Evolutionary conservation across 305 asterid genomes (phyloP), one percentile per base, ranked within the genome.

Genomic region (Fraxinus floribunda): DNA sequence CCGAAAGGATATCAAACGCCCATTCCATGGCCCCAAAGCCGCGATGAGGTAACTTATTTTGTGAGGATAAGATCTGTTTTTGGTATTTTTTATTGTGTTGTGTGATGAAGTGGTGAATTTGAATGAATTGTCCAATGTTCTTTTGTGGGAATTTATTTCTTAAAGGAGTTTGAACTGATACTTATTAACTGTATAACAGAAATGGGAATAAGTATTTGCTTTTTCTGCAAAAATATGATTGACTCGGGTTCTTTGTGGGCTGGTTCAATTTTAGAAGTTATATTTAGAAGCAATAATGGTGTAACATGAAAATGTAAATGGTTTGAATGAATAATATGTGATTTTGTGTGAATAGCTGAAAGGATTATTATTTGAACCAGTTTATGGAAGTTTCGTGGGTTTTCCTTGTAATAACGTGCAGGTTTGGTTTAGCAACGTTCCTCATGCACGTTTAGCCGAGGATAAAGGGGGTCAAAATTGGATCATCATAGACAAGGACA

Each of bases 391-490:
- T 75, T 22, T 60, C 41, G n/a, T 77, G 15, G 29, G 74, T 20
- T 7, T 62, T 44, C 26, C 18, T 80, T 72, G 76, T 34, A 16
- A 18, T 81, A 3, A 39, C 79, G 76, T 88, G 72, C 88, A 95
- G 98, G 98, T 95, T 57, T 95, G 98, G 98, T 95, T 93, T 90
- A 92, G 97, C 88, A 95, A 95, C 80, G 98, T 95, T 77, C 98
- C 98, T 75, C 98, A 95, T 83, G 94, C 98, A 20, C 93, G 98
- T 78, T 86, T 95, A 82, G 98, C 90, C 1, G 98, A 95, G 88
- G 98, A 95, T 87, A 95, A 95, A 84, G 98, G 98, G 80, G 98
- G 98, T 73, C 98, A 95, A 86, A 95, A 95, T 83, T 95, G 98
- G 98, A 93, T 95, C 79, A n/a, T 88, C 18, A 57, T 94, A 68